Percentiles rank a stretch among this genome's conserved stretches.
phyloP scores from a whole-genome alignment of 139 green algal genomes.

The Haematococcus lacustris region DNA sequence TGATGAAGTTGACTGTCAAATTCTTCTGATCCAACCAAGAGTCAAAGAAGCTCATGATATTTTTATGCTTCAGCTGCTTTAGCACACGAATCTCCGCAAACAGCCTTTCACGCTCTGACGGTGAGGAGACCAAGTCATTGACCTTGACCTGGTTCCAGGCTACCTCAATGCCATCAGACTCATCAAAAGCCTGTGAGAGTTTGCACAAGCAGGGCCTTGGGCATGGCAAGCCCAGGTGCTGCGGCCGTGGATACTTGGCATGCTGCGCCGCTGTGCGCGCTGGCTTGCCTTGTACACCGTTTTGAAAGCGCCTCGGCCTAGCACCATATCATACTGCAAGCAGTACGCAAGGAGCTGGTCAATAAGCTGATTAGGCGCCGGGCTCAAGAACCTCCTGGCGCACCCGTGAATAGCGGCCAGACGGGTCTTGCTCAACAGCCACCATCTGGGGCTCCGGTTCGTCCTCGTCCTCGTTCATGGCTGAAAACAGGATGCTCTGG shows the following conservation, averaged over 20 bases:
- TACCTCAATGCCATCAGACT: slow-evolving; percentile 47
- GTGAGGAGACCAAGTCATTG: slow-evolving; percentile 43
- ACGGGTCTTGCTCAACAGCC: no score
- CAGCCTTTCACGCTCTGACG: slow-evolving; percentile 75
- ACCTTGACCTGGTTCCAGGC: slow-evolving; percentile 97
- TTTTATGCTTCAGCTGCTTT: slow-evolving; percentile 93
- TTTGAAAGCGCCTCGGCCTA: slow-evolving; percentile 96
- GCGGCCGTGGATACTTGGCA: no score
- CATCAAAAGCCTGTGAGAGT: slow-evolving; percentile 8
- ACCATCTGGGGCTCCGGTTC: no score
- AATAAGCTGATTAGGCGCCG: no score
- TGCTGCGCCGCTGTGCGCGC: no score
- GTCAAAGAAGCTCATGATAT: slow-evolving; percentile 96
- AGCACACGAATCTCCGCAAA: slow-evolving; percentile 94
- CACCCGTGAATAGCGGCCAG: no score
- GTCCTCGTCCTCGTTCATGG: no score
- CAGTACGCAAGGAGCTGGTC: neutral
- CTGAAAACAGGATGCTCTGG: no score
- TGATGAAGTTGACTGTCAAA: slow-evolving; percentile 97
- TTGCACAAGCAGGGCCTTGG: neutral
- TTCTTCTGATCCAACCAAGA: slow-evolving; percentile 89
- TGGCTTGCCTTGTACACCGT: slow-evolving; percentile 80
- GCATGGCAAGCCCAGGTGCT: no score
- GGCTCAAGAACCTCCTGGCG: no score
- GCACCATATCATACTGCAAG: slow-evolving; percentile 24